Base-by-base conservation (phyloP, 2,329 filamentous ascomycete genomes). In the Penicillium vulpinum region DNA sequence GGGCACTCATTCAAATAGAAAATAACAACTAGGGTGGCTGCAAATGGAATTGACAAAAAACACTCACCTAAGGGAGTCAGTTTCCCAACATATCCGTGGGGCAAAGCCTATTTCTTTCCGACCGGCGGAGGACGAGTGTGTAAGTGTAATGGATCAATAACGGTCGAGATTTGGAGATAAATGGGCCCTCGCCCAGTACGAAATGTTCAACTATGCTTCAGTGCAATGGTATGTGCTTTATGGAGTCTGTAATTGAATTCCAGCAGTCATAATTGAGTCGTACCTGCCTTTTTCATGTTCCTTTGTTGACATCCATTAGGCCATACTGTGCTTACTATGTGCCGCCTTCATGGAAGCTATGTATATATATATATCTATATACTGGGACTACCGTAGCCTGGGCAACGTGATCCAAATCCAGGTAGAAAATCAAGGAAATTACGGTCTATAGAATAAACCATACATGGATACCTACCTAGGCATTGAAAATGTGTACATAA, bases 1-100 rank as follows among this genome's bases (percentile, higher is more conserved):
- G 31, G 16, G 61, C 26, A 48, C 49, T 60, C 61, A 66, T 64
- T 38, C 24, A n/a, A 5, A 52, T 52, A 40, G 21, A 35, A n/a
- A 46, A 45, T 33, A 11, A 46, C 7, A n/a, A 52, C 18, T 44
- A 18, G 33, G 33, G 48, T 21, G 5, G 18, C 35, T 26, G 28
- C 40, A 33, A 46, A 26, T 33, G 35, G 29, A 35, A 38, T 35
- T 6, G 35, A 35, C 41, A 31, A 9, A 26, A 16, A 21, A 15
- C 22, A 7, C 5, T 15, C n/a, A 21, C 29, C 28, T 46, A 29
- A 28, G 28, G 21, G 3, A 33, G 26, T 36, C 6, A 33, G 28
- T 45, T 56, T 39, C 47, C 53, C 48, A 44, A 28, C 47, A 51
- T 56, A n/a, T 33, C 10, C 21, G 54, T 56, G 54, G 54, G 48